A percentile compares a stretch with the other conserved stretches of the same genome.
These are phyloP conservation scores for Carex arenaria DNA, from an alignment of 202 grass and related monocot genomes.

Conservation along the genomic window DNA sequence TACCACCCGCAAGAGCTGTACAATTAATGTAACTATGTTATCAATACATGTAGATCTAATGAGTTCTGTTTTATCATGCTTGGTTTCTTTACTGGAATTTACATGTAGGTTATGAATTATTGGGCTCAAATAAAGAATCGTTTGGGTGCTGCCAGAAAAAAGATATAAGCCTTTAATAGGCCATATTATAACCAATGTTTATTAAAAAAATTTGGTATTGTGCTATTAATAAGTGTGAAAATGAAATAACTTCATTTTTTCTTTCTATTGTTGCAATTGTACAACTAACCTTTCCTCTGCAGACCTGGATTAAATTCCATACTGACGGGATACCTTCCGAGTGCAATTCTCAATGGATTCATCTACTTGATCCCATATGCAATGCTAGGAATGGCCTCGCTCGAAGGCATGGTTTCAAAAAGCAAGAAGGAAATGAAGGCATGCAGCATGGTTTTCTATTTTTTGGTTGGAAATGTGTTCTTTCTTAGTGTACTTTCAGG, in stretches of 20 bases:
- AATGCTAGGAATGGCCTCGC: constrained; percentile 65
- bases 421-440: constrained; percentile 79
- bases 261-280: constrained; percentile 16
- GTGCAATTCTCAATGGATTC: constrained; percentile 77
- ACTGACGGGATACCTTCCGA: constrained; percentile 74
- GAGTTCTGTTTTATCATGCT: background rate
- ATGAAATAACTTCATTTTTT: too few relatives aligned
- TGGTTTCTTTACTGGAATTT: background rate
- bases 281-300: constrained; percentile 23
- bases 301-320: constrained; percentile 87
- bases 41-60: background rate
- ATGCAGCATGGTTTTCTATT: constrained; percentile 90
- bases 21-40: constrained; percentile 60
- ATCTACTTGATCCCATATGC: constrained; percentile 78
- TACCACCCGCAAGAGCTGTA: constrained; percentile 68
- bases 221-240: too few relatives aligned
- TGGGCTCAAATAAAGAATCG: background rate
- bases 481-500: constrained; percentile 82
- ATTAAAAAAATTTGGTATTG: background rate
- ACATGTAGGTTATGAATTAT: background rate
- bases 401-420: constrained; percentile 62
- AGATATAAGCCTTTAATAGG: background rate
- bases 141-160: background rate
- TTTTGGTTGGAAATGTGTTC: constrained; percentile 93
- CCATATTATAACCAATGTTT: background rate